Conservation (phyloP, 345 rosid species). For the Populus simonii region DNA sequence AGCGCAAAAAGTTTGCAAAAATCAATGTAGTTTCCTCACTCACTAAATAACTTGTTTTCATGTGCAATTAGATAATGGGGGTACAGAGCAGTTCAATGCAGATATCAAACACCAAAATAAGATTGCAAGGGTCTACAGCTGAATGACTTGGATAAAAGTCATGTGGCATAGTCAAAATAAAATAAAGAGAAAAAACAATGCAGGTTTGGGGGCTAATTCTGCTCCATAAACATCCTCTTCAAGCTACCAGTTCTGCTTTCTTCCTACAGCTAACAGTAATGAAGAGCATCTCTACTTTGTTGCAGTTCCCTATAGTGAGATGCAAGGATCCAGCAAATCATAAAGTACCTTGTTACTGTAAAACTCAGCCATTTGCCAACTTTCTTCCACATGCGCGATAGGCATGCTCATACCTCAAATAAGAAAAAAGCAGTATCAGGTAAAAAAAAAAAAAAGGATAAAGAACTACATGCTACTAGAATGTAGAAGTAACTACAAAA, state of each 20-base stretch:
- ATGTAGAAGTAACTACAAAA: neutral
- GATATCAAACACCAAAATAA: neutral
- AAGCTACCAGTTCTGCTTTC: neutral
- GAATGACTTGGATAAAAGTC: neutral
- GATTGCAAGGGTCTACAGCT: neutral
- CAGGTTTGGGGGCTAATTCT: neutral
- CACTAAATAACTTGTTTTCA: neutral
- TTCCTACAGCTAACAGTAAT: slow-evolving; percentile 5
- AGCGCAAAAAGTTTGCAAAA: slow-evolving; percentile 18
- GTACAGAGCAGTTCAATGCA: neutral
- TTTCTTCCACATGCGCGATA: slow-evolving; percentile 91
- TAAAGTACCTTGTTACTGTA: slow-evolving; percentile 83
- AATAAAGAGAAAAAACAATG: neutral
- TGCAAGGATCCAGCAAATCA: neutral
- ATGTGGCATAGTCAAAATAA: neutral
- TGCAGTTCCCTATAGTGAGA: neutral
- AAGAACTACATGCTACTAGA: neutral
- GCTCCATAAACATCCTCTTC: neutral
- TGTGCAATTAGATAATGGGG: neutral
- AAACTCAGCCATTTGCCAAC: slow-evolving; percentile 99
- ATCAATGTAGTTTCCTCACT: neutral
- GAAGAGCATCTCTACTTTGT: neutral
- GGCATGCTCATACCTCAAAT: slow-evolving; percentile 97
- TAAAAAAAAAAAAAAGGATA: neutral
- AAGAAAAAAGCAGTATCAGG: slow-evolving; percentile 12